Percentiles rank a stretch among this genome's conserved stretches.
These are phyloP conservation scores for Penicillium sp. DNA, from an alignment of 2,329 filamentous ascomycete species.

Conservation along the genomic window DNA sequence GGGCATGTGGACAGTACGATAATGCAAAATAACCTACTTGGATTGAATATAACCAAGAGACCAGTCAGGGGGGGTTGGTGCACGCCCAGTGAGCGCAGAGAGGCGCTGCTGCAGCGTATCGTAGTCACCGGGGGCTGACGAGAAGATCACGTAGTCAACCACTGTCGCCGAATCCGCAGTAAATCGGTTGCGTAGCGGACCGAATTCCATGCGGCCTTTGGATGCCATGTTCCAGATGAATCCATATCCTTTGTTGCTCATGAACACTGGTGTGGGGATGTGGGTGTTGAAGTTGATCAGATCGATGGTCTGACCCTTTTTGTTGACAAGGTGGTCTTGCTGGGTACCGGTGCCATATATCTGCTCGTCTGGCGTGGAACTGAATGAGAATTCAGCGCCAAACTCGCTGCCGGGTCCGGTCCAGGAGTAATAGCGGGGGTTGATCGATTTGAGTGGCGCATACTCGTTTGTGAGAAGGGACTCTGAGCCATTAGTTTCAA, in stretches of 20 bases:
- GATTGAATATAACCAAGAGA: slow-evolving; percentile 67
- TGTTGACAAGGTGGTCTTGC: slow-evolving; percentile 59
- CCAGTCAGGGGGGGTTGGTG: slow-evolving; percentile 65
- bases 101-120: slow-evolving; percentile 57
- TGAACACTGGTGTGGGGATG: slow-evolving; percentile 60
- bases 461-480: too few species aligned
- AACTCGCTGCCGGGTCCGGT: slow-evolving; percentile 20
- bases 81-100: slow-evolving; percentile 54
- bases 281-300: slow-evolving; percentile 65
- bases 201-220: slow-evolving; percentile 60
- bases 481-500: too few species aligned
- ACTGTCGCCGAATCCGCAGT: slow-evolving; percentile 56
- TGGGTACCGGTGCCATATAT: slow-evolving; percentile 67
- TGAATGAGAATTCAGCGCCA: slow-evolving; percentile 36
- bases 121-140: slow-evolving; percentile 49
- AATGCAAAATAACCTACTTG: too few species aligned
- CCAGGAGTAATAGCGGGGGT: too few species aligned
- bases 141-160: slow-evolving; percentile 63
- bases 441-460: too few species aligned
- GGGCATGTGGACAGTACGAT: too few species aligned
- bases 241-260: slow-evolving; percentile 61
- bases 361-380: slow-evolving; percentile 49
- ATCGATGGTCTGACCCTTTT: slow-evolving; percentile 62
- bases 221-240: slow-evolving; percentile 66
- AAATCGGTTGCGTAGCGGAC: slow-evolving; percentile 58